These are phyloP conservation scores for Cymodocea nodosa DNA, from an alignment of 116 monocot species.

Conservation along the genomic window DNA sequence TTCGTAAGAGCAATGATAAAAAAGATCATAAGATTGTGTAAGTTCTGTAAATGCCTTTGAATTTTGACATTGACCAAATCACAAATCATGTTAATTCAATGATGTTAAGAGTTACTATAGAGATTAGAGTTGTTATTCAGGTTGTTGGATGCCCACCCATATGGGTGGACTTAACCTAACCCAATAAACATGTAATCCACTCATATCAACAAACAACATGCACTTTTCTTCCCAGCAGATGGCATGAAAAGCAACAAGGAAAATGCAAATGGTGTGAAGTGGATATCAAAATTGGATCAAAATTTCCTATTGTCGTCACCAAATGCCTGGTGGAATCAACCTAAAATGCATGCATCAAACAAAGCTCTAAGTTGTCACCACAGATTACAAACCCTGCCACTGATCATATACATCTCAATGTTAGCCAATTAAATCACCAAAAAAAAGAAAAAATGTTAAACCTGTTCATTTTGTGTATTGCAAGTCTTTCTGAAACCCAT, in stretches of 20 bases:
- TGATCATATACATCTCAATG: background rate
- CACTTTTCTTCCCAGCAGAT: too few species aligned
- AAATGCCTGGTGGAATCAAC: background rate
- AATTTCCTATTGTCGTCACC: background rate
- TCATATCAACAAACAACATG: too few species aligned
- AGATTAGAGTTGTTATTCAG: too few species aligned
- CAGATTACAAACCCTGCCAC: background rate
- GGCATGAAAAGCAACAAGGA: too few species aligned
- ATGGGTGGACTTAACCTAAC: too few species aligned
- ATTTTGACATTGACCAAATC: background rate
- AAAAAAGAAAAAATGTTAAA: conserved; percentile 1
- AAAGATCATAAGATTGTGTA: background rate
- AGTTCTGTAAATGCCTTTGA: background rate
- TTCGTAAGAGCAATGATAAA: too few species aligned
- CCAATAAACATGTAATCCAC: too few species aligned
- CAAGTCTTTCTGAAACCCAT: conserved; percentile 92
- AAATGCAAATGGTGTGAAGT: too few species aligned
- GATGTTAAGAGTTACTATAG: too few species aligned
- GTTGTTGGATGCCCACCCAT: too few species aligned
- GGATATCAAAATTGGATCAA: too few species aligned
- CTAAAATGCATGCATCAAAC: background rate
- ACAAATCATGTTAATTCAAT: background rate
- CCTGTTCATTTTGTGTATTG: conserved; percentile 47
- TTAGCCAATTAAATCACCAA: background rate
- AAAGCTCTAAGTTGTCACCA: too few species aligned